Evolutionary conservation across 306 rosid species (phyloP).

Genomic region (Hippophae gyantsensis): DNA sequence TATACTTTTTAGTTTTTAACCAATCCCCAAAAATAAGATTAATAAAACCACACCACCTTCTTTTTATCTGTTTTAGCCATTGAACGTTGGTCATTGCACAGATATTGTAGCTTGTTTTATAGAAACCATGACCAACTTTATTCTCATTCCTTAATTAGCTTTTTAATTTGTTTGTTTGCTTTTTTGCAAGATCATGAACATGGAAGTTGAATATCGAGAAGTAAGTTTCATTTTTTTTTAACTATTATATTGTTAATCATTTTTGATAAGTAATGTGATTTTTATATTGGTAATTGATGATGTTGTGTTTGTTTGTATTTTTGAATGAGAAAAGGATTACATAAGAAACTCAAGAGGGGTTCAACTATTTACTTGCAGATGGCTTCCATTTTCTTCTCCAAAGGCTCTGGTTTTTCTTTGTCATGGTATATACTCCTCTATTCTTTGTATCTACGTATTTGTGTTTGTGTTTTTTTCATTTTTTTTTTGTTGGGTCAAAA

Average conservation of each 20-base stretch:
- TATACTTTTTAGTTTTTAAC: neutral
- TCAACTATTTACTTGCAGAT: slow-evolving; percentile 64
- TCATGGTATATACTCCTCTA: slow-evolving; percentile 42
- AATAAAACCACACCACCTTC: neutral
- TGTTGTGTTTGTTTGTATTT: neutral
- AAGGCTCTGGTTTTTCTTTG: slow-evolving; percentile 79
- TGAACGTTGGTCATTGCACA: neutral
- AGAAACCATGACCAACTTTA: neutral
- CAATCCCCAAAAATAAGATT: neutral
- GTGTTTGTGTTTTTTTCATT: neutral
- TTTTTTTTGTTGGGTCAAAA: neutral
- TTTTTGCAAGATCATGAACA: neutral
- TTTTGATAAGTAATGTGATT: neutral
- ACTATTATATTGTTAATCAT: neutral
- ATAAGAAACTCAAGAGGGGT: slow-evolving; percentile 57
- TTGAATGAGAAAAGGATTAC: slow-evolving; percentile 36
- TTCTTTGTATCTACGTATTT: slow-evolving; percentile 2
- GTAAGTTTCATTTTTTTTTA: neutral
- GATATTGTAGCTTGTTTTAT: neutral
- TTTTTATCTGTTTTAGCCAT: neutral
- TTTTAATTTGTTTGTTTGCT: neutral
- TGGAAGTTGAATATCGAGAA: neutral
- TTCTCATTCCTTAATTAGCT: neutral
- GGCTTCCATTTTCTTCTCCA: slow-evolving; percentile 64
- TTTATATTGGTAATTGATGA: neutral